Evolutionary conservation across 108 stramenopile species (phyloP), one percentile per base, ranked within the genome.

Genomic region (Nitzschia sp.): DNA sequence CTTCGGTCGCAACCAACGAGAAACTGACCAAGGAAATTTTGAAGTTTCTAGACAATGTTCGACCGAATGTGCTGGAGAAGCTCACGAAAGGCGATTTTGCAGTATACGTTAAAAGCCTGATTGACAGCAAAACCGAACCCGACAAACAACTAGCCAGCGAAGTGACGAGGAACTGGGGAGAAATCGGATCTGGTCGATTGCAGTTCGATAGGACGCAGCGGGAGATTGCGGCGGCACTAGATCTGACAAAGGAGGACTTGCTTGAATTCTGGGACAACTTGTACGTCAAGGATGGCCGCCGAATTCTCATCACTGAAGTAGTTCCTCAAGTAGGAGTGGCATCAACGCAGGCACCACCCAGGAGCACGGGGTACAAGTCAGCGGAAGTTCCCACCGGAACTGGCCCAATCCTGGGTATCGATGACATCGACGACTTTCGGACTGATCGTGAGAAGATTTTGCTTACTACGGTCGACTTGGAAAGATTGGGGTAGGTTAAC

Each of bases 101-200:
- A 17, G 75, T 82, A 0, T 84, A 75, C 61, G 88, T 87, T 2
- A 92, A 90, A 58, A 84, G 85, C 13, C 66, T 95, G 31, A 83
- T 90, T 1, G 89, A 88, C 45, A 75, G 79, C 21, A 92, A 91
- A 72, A 84, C 86, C 15, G 94, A 95, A 64, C 91, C 88, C 19
- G 94, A 95, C 67, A 92, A 91, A 58, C 71, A 76, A 15, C 83
- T 95, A 1, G 82, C 84, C 19, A 63, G 72, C 6, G 94, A 95
- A 59, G 85, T 87, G 24, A 89, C 84, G 29, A 74, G 94, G 26
- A 92, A 95, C 46, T 95, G 94, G 94, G 63, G 76, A 28, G 89
- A 95, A 67, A 95, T 95, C 28, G 76, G 87, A 8, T 80, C 65
- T 19, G 91, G 86, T 0, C 76, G 88, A 21, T 72, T 89, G 63